Conservation (phyloP, 495 filamentous ascomycete genomes). For the Pyrenopolyporus hunteri region DNA sequence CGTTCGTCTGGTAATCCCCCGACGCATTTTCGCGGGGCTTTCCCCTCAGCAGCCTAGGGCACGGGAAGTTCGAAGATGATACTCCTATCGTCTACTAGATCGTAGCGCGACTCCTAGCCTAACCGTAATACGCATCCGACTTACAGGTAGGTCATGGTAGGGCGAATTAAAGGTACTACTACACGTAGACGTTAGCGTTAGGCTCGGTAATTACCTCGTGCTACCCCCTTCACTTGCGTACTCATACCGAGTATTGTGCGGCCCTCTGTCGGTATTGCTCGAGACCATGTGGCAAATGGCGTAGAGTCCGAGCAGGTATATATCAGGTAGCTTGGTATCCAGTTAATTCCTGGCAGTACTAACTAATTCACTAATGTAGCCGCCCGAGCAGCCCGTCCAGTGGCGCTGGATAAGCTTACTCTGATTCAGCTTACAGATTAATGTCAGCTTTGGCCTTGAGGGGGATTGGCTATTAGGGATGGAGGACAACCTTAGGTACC, state of each 20-base stretch:
- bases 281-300: constrained; percentile 1
- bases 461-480: background rate
- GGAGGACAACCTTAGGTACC: background rate
- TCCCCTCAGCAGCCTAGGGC: background rate
- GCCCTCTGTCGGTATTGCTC: background rate
- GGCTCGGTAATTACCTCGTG: background rate
- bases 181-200: too few relatives aligned
- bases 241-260: background rate
- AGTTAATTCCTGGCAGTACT: background rate
- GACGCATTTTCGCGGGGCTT: background rate
- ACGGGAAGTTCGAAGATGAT: background rate
- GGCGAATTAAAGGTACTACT: too few relatives aligned
- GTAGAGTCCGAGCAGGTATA: background rate
- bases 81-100: background rate
- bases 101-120: background rate
- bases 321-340: too few relatives aligned
- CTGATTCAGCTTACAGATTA: constrained; percentile 5
- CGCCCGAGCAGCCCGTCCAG: background rate
- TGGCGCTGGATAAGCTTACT: background rate
- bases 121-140: background rate
- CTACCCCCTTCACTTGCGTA: too few relatives aligned
- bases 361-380: background rate
- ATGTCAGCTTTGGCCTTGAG: background rate
- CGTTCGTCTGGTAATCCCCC: too few relatives aligned
- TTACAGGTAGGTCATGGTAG: too few relatives aligned